Base-by-base conservation (phyloP, 768 basidiomycete species). In the Mycena latifolia region DNA sequence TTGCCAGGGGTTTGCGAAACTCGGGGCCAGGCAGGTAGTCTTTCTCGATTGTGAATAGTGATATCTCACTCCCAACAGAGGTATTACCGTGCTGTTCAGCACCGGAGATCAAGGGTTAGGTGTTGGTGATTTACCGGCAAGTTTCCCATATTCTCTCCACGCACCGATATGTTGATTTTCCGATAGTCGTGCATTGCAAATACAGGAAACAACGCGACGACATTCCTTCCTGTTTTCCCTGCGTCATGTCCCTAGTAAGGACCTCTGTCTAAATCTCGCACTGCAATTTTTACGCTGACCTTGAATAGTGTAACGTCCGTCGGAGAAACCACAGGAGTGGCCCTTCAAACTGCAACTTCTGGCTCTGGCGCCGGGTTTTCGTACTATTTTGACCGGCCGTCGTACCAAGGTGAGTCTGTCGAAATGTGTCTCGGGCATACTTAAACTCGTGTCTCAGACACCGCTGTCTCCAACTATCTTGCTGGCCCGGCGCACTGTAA, bases 1-100 rank as follows among this genome's bases (percentile, higher is more conserved):
- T 8, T 84, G 82, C 74, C 75, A 77, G 46, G 66, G 76, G 5
- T 84, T 83, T 57, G 82, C 81, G 8, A 81, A 82, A 69, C 79
- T 84, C 24, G 82, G 82, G 27, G 75, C 79, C 8, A 82, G 85
- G 67, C 33, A 59, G n/a, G 61, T 59, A 8, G 22, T 22, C 33
- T n/a, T n/a, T 22, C n/a, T 0, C 22, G 31, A 20, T 24, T 37
- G 10, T 2, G n/a, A 3, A 25, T 8, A 3, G 14, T 8, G 17
- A 31, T n/a, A 11, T 24, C 43, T 61, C 1, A 52, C 28, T 28
- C 27, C 28, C 2, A 12, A 28, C 35, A 70, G 75, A 31, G 82
- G 82, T 2, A 75, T 73, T 59, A 78, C 77, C 54, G 72, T 83
- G 50, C 61, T 82, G 70, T 84, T 84, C 71, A 75, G 75, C 60